Base-by-base conservation (phyloP, 495 filamentous ascomycete genomes). In the Penicillium taxi region DNA sequence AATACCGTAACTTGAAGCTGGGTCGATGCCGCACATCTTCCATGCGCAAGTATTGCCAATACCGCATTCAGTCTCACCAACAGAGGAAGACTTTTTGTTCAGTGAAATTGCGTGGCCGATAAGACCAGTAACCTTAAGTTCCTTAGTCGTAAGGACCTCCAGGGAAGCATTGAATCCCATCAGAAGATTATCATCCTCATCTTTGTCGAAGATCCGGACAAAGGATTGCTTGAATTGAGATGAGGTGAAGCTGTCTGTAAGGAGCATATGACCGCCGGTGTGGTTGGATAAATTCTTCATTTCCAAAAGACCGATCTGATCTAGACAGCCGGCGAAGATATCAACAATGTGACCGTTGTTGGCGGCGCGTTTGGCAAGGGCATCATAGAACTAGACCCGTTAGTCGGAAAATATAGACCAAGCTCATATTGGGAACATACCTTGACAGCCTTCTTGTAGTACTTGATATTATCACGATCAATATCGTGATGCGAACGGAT, bases 181-280 rank as follows among this genome's bases (percentile, higher is more conserved):
- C 13, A 96, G 59, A 9, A 99, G 73, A 55, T 94, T 93, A 45
- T 96, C 93, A 42, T 90, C 80, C 2, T 66, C 86, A 56, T 99
- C 93, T 63, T 94, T 95, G 56, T 99, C 91, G 54, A 99, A 99
- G 18, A 99, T 80, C 18, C 93, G 82, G 39, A 95, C 80, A 53
- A 99, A 99, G 6, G 89, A 96, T 58, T 99, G 93, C 71, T 94
- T 96, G 74, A 96, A 99, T 77, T 96, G 96, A 32, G 93, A 96
- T 4, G 93, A 91, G 3, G 93, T 99, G 59, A 99, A 99, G 64
- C 88, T 95, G 53, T 99, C 93, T 3, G 93, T 99, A 35, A 96
- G 70, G 40, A 99, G 91, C 83, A 96, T 96, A 56, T 99, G 87
- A 29, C 93, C 93, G 36, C 93, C 93, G 22, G 93, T 99, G 26